Base-by-base conservation (phyloP, 176 grass and related monocot species). In the Aechmea fasciata region DNA sequence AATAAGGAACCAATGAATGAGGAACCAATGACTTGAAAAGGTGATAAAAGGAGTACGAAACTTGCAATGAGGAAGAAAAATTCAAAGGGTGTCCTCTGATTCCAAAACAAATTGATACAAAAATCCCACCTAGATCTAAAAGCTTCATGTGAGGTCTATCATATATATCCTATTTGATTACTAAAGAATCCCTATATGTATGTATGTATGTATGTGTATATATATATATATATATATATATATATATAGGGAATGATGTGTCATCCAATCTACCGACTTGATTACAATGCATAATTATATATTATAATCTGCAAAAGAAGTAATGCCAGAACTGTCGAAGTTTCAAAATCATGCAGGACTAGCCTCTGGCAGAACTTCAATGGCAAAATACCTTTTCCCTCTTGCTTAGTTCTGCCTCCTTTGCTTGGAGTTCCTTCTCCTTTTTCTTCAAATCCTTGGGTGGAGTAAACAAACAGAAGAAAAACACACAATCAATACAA, bases 381-480 rank as follows among this genome's bases (percentile, higher is more conserved):
- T 70, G 49, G 20, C 25, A 47, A 52, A 66, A 17, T 88, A 94
- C 95, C 82, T 73, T 94, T 77, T 99, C 95, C 79, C 87, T 88
- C 81, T 94, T 99, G 69, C 71, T 88, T 72, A 99, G 73, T 85
- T 99, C 84, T 11, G 82, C 87, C 69, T 90, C 95, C 75, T 91
- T 93, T 22, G 90, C 84, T 82, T 99, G 87, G 29, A 99, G 84
- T 80, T 99, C 87, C 75, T 78, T 94, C 71, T 99, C 95, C 68
- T 86, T 99, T 84, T 74, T 82, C 82, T 90, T 99, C 65, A 94
- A 57, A 75, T 90, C 95, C 95, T 99, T 63, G 7, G 76, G 69
- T 25, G 20, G 71, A 72, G 63, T 53, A 69, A 66, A 49, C n/a
- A 53, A 47, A 11, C 13, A 67, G n/a, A 68, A 28, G 3, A 76